phyloP scores from a whole-genome alignment of 108 stramenopile species.

The Nannochloropsis salina region DNA sequence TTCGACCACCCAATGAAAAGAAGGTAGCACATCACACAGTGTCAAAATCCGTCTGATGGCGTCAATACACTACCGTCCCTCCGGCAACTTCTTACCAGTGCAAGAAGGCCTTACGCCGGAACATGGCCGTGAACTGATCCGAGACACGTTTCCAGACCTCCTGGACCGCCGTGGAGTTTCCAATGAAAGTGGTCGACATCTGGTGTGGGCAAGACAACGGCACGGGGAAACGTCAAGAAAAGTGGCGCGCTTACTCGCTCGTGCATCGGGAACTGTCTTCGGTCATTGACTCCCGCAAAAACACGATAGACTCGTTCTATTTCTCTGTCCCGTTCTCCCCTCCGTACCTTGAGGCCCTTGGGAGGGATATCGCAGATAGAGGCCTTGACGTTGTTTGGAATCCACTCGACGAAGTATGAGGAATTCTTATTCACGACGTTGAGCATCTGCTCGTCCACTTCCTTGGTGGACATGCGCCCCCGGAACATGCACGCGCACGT shows the following conservation, averaged over 20 bases:
- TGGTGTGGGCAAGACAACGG: not conserved
- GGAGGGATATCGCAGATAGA: conserved; percentile 97
- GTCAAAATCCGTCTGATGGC: not conserved
- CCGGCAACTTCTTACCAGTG: conserved; percentile 58
- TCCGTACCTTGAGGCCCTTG: conserved; percentile 65
- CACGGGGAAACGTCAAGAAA: not conserved
- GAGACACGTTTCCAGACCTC: conserved; percentile 74
- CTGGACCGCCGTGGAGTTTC: conserved; percentile 66
- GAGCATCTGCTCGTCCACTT: conserved; percentile 76
- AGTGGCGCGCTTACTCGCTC: not conserved
- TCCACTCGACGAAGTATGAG: conserved; percentile 98
- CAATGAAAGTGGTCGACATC: conserved; percentile 64
- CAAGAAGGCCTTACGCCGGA: conserved; percentile 78
- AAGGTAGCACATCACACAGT: not conserved
- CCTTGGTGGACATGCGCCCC: conserved; percentile 92
- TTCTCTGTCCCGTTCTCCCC: conserved; percentile 33
- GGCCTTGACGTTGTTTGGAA: conserved; percentile 98
- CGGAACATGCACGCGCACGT: conserved; percentile 97
- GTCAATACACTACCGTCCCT: not conserved
- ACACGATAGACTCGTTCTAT: conserved; percentile 27
- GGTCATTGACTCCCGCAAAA: not conserved
- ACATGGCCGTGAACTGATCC: conserved; percentile 77
- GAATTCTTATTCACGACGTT: conserved; percentile 97
- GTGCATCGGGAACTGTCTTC: no score
- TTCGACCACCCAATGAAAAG: not conserved